These are phyloP conservation scores for Erythrophleum fordii DNA, from an alignment of 306 rosid genomes.

Conservation along the genomic window DNA sequence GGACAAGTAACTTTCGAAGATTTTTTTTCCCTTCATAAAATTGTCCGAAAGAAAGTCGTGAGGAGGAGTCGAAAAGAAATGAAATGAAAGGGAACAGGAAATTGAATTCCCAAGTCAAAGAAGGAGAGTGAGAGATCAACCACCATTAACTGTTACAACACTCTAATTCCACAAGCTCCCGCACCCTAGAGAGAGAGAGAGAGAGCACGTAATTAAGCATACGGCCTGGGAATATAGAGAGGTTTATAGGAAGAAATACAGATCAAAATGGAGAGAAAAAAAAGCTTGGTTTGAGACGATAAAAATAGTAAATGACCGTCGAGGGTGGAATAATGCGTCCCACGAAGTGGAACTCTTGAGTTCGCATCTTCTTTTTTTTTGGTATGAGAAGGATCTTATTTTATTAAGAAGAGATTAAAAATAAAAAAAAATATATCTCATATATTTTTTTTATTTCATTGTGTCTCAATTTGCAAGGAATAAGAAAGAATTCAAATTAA, in stretches of 20 bases:
- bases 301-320: no score
- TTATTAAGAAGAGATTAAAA: no score
- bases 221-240: not conserved
- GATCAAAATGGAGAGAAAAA: not conserved
- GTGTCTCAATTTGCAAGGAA: no score
- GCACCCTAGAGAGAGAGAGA: slow-evolving; percentile 12
- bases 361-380: no score
- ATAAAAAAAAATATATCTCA: no score
- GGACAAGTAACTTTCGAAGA: not conserved
- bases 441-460: no score
- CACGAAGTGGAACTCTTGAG: not conserved
- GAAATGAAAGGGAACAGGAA: slow-evolving; percentile 16
- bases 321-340: not conserved
- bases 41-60: not conserved
- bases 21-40: no score
- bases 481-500: no score
- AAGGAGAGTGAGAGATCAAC: slow-evolving; percentile 42
- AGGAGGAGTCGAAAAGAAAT: not conserved
- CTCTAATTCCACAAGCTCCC: not conserved
- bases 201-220: not conserved
- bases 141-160: slow-evolving; percentile 12
- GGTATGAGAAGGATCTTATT: no score
- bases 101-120: slow-evolving; percentile 43
- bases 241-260: not conserved
- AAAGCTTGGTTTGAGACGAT: no score